Conservation (phyloP, 2,329 filamentous ascomycete species). For the Arthrobotrys iridis region DNA sequence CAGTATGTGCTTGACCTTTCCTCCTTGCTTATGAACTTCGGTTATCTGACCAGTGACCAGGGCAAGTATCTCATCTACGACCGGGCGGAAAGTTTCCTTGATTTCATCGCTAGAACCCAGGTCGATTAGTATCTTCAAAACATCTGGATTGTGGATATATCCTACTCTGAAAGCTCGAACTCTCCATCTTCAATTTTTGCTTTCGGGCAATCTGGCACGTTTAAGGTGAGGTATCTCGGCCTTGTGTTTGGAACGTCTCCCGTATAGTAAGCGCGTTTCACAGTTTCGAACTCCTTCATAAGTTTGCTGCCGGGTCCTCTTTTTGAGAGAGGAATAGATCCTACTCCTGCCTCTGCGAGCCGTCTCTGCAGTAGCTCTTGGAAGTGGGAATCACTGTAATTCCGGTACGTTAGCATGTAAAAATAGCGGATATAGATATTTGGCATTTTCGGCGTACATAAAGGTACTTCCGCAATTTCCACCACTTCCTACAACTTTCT, state of each 20-base stretch:
- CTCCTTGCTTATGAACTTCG: conserved; percentile 42
- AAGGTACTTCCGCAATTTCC: conserved; percentile 81
- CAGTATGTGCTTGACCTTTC: conserved; percentile 44
- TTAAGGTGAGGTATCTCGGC: conserved; percentile 46
- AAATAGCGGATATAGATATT: background rate
- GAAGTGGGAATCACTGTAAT: conserved; percentile 67
- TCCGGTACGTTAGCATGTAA: conserved; percentile 4
- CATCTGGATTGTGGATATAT: background rate
- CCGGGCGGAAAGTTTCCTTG: conserved; percentile 44
- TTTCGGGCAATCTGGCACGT: conserved; percentile 21
- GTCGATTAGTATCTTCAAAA: background rate
- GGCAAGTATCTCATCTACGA: conserved; percentile 37
- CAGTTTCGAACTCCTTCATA: conserved; percentile 53
- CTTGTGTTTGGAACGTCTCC: conserved; percentile 33
- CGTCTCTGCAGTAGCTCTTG: conserved; percentile 77
- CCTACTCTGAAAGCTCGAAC: conserved; percentile 47
- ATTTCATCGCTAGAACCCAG: conserved; percentile 41
- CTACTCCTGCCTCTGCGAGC: conserved; percentile 74
- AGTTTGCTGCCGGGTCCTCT: conserved; percentile 47
- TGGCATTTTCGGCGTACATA: conserved; percentile 70
- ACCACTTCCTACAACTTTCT: conserved; percentile 81
- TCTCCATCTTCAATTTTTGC: conserved; percentile 48
- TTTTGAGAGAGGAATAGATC: conserved; percentile 67
- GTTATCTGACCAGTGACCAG: conserved; percentile 41
- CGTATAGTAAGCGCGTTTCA: conserved; percentile 37